Base-by-base conservation (phyloP, 306 rosid genomes). In the Dryas drummondii region DNA sequence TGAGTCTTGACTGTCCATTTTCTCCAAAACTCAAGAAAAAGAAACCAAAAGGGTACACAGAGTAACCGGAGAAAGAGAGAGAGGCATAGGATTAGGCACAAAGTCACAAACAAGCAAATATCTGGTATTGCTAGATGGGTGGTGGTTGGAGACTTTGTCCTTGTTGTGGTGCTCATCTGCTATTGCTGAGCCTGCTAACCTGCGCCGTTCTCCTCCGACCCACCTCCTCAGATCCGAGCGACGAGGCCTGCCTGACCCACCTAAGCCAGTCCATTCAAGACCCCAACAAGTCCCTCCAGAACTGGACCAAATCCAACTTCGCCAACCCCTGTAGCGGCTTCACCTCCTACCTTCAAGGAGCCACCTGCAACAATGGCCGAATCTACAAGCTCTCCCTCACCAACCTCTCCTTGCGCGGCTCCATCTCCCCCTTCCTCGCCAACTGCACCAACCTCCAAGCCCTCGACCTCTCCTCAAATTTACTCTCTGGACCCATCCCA, bases 361-460 rank as follows among this genome's bases (percentile, higher is more conserved):
- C 87, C 16, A 89, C 91, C 65, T 94, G 99, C 87, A 94, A 90
- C 91, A 92, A 92, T 70, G 99, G 97, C 9, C 87, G 99, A 26
- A 87, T 94, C 84, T 94, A 74, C 93, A 87, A 86, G 81, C 97
- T 94, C n/a, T 88, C 99, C 0, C 99, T 94, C 73, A 78, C 87
- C 50, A 92, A 86, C 61, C 90, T 94, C 74, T 51, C 83, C 0
- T 88, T 94, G 1, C 70, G 84, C 0, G 99, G 99, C 19, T 81
- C 96, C 4, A 83, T 94, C 66, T 88, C 99, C 0, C 99, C 99
- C 0, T 91, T 81, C 15, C 86, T 94, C n/a, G 80, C 99, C 4
- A 94, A 94, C 87, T 94, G 99, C 65, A 94, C 97, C 47, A 90
- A 92, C 65, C 96, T 94, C 19, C 99, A 94, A 66, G 66, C 99